phyloP scores from a whole-genome alignment of 73 alveolate genomes.

The Effrenium voratum region DNA sequence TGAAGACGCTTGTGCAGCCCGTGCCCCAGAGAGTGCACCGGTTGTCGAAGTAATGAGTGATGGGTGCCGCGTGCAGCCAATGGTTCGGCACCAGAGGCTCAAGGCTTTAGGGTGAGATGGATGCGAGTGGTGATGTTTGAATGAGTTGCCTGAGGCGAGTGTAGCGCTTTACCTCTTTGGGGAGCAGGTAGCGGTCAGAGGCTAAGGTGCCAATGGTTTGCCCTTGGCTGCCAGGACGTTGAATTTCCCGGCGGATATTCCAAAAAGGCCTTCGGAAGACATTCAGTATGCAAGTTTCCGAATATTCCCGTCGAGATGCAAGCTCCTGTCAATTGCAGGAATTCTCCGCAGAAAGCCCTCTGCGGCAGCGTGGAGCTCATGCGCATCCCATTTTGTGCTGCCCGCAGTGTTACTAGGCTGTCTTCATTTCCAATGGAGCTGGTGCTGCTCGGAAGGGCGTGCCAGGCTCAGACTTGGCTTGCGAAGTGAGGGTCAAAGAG shows the following conservation, averaged over 20 bases:
- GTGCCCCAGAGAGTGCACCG: not conserved
- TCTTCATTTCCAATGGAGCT: constrained; percentile 74
- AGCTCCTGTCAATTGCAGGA: not conserved
- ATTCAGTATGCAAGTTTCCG: too few species aligned
- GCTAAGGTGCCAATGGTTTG: not conserved
- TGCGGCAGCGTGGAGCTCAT: constrained; percentile 19
- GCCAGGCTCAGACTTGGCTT: not conserved
- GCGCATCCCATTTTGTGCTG: too few species aligned
- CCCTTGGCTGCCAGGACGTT: constrained; percentile 20
- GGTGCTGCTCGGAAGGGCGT: constrained; percentile 87
- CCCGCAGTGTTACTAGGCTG: too few species aligned
- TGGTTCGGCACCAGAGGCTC: not conserved
- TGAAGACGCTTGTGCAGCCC: constrained; percentile 76
- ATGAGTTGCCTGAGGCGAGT: constrained; percentile 58
- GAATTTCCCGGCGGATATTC: constrained; percentile 84
- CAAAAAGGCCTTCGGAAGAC: constrained; percentile 37
- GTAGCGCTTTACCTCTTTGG: constrained; percentile 87
- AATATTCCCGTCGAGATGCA: too few species aligned
- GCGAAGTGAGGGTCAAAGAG: too few species aligned
- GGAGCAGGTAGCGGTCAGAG: too few species aligned
- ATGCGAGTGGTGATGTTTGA: not conserved
- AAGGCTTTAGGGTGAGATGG: not conserved
- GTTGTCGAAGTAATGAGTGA: not conserved
- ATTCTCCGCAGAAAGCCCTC: constrained; percentile 25
- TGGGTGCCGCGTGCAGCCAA: not conserved